These are phyloP conservation scores for Tylopilus balloui DNA, from an alignment of 768 basidiomycete genomes.

Conservation along the genomic window DNA sequence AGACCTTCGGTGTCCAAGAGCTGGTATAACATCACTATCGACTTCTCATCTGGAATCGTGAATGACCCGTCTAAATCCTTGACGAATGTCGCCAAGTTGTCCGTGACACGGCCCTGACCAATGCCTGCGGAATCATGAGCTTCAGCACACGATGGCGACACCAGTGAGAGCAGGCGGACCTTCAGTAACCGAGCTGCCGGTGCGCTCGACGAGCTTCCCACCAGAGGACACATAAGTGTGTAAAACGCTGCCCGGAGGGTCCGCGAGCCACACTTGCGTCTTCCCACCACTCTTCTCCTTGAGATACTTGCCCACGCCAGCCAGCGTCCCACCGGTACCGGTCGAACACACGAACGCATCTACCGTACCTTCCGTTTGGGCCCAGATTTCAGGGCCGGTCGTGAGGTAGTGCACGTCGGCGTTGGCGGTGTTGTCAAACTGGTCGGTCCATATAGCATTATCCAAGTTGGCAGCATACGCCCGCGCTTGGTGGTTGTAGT, in stretches of 20 bases:
- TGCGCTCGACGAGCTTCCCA: constrained; percentile 68
- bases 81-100: constrained; percentile 83
- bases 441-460: constrained; percentile 95
- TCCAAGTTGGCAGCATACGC: constrained; percentile 69
- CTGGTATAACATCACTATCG: constrained; percentile 91
- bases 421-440: constrained; percentile 96
- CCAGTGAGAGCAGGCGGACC: constrained; percentile 40
- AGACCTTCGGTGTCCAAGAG: constrained; percentile 88
- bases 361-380: constrained; percentile 71
- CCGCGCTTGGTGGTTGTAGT: constrained; percentile 98
- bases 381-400: constrained; percentile 97
- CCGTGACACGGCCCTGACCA: constrained; percentile 93
- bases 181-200: constrained; percentile 89
- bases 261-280: constrained; percentile 90
- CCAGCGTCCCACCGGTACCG: constrained; percentile 94
- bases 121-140: constrained; percentile 56
- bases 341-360: constrained; percentile 95
- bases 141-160: neutral
- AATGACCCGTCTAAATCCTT: constrained; percentile 77
- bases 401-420: constrained; percentile 80
- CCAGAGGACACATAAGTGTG: constrained; percentile 79
- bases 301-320: constrained; percentile 79
- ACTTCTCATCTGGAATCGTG: constrained; percentile 81
- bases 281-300: constrained; percentile 77
- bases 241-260: constrained; percentile 94